These are phyloP conservation scores for Aspergillus baeticus DNA, from an alignment of 495 filamentous ascomycete genomes.

Conservation along the genomic window DNA sequence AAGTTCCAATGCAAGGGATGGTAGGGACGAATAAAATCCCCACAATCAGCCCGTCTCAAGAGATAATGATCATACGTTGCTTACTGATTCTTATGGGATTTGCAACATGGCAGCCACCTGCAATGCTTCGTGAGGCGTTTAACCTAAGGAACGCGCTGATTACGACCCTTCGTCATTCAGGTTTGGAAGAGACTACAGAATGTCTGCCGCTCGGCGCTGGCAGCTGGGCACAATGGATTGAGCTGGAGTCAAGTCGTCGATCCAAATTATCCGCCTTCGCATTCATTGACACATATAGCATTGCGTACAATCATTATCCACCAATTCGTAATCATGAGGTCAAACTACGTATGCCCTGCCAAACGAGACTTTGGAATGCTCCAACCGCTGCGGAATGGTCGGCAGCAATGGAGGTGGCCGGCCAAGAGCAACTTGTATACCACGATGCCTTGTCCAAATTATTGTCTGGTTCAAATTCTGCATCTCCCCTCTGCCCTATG, in stretches of 20 bases:
- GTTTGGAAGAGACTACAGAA: constrained; percentile 11
- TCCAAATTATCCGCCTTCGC: constrained; percentile 37
- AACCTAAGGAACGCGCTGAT: constrained; percentile 18
- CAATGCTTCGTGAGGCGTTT: constrained; percentile 15
- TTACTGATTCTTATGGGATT: constrained; percentile 15
- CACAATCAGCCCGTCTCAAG: too few species aligned
- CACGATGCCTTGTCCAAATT: constrained; percentile 18
- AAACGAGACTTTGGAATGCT: constrained; percentile 25
- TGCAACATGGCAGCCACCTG: constrained; percentile 21
- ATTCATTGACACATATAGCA: constrained; percentile 38
- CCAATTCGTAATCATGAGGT: constrained; percentile 56
- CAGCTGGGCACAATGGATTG: constrained; percentile 23
- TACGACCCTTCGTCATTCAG: constrained; percentile 13
- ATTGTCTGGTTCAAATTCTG: too few species aligned
- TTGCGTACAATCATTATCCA: constrained; percentile 37
- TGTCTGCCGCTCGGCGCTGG: neutral
- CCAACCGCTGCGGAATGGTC: constrained; percentile 11
- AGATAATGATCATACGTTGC: constrained; percentile 3
- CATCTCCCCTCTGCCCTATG: too few species aligned
- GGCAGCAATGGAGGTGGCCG: neutral
- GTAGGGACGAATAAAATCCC: too few species aligned
- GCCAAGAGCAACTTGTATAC: constrained; percentile 18
- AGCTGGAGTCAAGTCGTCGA: constrained; percentile 28
- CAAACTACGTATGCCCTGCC: constrained; percentile 53
- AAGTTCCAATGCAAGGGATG: neutral